Evolutionary conservation across 164 flowering plant genomes (phyloP).

Genomic region (Magnolia changhungtana): DNA sequence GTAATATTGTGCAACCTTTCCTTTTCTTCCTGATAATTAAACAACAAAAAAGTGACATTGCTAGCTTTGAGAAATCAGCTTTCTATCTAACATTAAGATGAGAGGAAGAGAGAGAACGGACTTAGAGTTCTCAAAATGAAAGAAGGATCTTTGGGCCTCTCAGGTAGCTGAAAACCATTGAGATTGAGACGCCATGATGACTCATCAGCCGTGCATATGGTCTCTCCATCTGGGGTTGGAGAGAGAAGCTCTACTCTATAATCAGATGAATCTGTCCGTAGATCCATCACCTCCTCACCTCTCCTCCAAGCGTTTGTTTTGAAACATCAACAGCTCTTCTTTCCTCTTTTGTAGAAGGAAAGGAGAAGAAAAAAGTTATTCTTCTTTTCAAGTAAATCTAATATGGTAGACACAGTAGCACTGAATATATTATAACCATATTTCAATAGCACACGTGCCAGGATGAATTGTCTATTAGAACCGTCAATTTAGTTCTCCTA

Average conservation of each 20-base stretch:
- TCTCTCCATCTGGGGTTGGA: conserved; percentile 16
- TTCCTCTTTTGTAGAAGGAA: neutral
- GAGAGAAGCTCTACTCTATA: conserved; percentile 36
- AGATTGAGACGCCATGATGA: conserved; percentile 50
- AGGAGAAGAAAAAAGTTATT: too few relatives aligned
- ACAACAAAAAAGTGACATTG: neutral
- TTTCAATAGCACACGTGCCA: too few relatives aligned
- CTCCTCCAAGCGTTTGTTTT: neutral
- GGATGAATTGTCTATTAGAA: too few relatives aligned
- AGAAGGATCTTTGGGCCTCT: conserved; percentile 8
- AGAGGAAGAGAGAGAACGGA: neutral
- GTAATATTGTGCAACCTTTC: conserved; percentile 72
- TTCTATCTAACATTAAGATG: neutral
- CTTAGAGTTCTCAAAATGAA: neutral
- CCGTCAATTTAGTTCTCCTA: too few relatives aligned
- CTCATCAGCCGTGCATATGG: conserved; percentile 21
- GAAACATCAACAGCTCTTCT: neutral
- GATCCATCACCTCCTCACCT: conserved; percentile 3
- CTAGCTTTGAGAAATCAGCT: neutral
- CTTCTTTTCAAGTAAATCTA: too few relatives aligned
- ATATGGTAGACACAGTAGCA: too few relatives aligned
- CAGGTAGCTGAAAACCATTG: conserved; percentile 29
- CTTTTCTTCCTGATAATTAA: conserved; percentile 37
- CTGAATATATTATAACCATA: too few relatives aligned
- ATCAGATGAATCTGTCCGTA: conserved; percentile 24